phyloP scores from a whole-genome alignment of 371 early-diverging fungal species.

The Batkoa obscura region DNA sequence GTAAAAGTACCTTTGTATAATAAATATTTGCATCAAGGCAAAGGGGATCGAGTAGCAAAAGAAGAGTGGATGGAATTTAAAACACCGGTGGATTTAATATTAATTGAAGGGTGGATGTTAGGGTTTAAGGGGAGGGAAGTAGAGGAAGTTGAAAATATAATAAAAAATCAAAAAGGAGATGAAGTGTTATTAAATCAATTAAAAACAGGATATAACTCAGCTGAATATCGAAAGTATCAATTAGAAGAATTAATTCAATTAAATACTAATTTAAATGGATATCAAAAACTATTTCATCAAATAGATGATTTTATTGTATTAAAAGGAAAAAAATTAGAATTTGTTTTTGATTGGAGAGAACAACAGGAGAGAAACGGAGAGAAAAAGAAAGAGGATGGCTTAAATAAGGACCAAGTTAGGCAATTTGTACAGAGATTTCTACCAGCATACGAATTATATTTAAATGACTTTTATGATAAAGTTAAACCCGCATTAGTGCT shows the following conservation, averaged over 20 bases:
- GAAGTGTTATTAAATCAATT: too few species aligned
- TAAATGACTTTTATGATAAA: conserved; percentile 8
- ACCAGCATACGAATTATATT: conserved; percentile 69
- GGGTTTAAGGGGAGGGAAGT: conserved; percentile 47
- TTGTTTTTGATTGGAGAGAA: conserved; percentile 67
- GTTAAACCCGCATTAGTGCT: too few species aligned
- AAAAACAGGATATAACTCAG: neutral
- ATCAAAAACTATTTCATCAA: conserved; percentile 32
- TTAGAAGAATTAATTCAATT: conserved; percentile 23
- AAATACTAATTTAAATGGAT: conserved; percentile 27
- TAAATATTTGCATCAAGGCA: conserved; percentile 49
- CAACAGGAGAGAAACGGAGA: conserved; percentile 45
- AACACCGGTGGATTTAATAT: conserved; percentile 49
- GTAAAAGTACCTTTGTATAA: conserved; percentile 55
- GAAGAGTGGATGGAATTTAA: conserved; percentile 28
- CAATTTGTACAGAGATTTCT: conserved; percentile 78
- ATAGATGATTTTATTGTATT: conserved; percentile 64
- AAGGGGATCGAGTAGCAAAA: conserved; percentile 51
- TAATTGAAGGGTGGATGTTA: conserved; percentile 89
- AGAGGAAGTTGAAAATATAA: conserved; percentile 4
- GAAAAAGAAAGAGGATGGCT: conserved; percentile 10
- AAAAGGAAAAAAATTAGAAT: conserved; percentile 26
- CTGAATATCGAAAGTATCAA: conserved; percentile 9
- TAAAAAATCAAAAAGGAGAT: too few species aligned
- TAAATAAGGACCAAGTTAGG: conserved; percentile 47